phyloP scores from a whole-genome alignment of 2,329 filamentous ascomycete genomes.

The Colletotrichum liriopes region DNA sequence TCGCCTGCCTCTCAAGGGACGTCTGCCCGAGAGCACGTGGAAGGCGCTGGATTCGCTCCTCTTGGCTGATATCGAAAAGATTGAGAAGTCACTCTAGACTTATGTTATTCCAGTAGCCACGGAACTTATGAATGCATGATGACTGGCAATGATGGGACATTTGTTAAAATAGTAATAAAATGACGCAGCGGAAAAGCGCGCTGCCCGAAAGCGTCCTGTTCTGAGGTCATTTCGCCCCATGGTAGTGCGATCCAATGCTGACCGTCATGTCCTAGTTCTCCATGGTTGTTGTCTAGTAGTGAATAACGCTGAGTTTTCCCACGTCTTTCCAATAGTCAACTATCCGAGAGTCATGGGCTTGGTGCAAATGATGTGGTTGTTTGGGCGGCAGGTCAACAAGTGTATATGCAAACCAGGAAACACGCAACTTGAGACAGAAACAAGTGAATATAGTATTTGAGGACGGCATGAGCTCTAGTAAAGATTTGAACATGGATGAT shows the following conservation, averaged over 20 bases:
- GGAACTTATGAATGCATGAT: constrained; percentile 22
- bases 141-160: neutral
- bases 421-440: neutral
- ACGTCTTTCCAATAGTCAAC: too few species aligned
- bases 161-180: too few species aligned
- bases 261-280: neutral
- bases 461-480: too few species aligned
- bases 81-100: constrained; percentile 38
- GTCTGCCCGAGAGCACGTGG: constrained; percentile 68
- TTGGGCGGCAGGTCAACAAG: neutral
- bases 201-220: neutral
- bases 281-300: too few species aligned
- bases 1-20: constrained; percentile 71
- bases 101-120: neutral
- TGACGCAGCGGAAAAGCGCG: too few species aligned
- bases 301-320: too few species aligned
- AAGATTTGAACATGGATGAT: too few species aligned
- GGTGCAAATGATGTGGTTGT: fast-evolving
- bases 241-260: neutral
- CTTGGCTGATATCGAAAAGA: constrained; percentile 41
- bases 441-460: too few species aligned
- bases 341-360: too few species aligned
- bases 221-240: neutral
- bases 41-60: constrained; percentile 39
- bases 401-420: neutral